Conservation (phyloP, 2,329 filamentous ascomycete genomes). For the Madurella fahalii region DNA sequence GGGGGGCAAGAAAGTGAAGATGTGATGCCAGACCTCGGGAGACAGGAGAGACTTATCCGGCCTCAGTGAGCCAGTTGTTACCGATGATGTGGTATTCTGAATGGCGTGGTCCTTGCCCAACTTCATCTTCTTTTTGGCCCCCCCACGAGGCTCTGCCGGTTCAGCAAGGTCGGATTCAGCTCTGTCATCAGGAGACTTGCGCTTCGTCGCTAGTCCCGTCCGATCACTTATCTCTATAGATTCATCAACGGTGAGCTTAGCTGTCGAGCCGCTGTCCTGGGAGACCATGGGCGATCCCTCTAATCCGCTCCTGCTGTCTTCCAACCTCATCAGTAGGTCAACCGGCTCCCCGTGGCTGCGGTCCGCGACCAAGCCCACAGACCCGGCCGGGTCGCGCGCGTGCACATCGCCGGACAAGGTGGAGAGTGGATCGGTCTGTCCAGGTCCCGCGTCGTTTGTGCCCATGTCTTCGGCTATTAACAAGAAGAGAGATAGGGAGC, state of each 20-base stretch:
- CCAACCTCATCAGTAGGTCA: not conserved
- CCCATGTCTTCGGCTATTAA: slow-evolving; percentile 9
- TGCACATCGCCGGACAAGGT: not conserved
- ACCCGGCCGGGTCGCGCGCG: not conserved
- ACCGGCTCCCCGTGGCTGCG: not conserved
- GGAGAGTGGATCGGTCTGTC: not conserved
- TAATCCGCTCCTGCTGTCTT: not conserved
- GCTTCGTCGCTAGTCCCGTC: slow-evolving; percentile 29
- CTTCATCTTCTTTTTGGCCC: slow-evolving; percentile 31
- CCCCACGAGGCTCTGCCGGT: not conserved
- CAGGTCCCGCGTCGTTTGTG: not conserved
- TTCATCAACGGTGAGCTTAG: not conserved
- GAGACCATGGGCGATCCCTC: not conserved
- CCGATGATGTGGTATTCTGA: not conserved
- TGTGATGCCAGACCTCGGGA: slow-evolving; percentile 64
- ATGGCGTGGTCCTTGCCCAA: slow-evolving; percentile 16
- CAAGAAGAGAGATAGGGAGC: not conserved
- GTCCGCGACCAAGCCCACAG: not conserved
- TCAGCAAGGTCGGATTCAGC: slow-evolving; percentile 3
- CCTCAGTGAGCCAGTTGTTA: not conserved
- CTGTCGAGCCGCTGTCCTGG: slow-evolving; percentile 1
- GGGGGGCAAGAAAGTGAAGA: slow-evolving; percentile 65
- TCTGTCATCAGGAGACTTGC: slow-evolving; percentile 24
- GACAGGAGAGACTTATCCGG: slow-evolving; percentile 41
- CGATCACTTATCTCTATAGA: slow-evolving; percentile 17